Evolutionary conservation across 306 rosid genomes (phyloP).

Genomic region (Crataegus laevigata): DNA sequence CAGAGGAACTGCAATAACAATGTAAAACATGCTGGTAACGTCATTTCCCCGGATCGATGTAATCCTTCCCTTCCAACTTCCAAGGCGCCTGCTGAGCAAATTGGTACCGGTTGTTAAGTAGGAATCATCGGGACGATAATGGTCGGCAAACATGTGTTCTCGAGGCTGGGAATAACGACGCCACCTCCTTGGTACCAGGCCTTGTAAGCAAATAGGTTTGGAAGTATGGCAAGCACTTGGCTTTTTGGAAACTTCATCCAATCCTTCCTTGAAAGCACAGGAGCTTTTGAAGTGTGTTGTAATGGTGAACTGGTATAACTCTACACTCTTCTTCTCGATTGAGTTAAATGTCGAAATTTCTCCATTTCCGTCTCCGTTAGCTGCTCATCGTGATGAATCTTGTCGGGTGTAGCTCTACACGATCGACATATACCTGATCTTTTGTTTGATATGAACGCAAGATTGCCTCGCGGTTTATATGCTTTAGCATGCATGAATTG

Average conservation of each 20-base stretch:
- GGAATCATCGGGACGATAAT: conserved; percentile 42
- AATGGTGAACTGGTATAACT: conserved; percentile 52
- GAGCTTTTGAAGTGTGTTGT: conserved; percentile 65
- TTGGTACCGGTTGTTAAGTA: conserved; percentile 46
- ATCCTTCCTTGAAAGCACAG: conserved; percentile 58
- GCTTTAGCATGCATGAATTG: neutral
- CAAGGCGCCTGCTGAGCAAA: conserved; percentile 52
- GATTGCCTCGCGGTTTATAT: neutral
- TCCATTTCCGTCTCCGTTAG: neutral
- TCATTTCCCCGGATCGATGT: conserved; percentile 57
- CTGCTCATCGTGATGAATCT: neutral
- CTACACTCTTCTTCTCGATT: neutral
- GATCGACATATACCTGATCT: neutral
- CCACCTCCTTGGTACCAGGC: conserved; percentile 60
- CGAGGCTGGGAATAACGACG: conserved; percentile 45
- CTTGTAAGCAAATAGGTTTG: conserved; percentile 56
- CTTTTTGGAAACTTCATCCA: conserved; percentile 64
- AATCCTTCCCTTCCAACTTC: conserved; percentile 36
- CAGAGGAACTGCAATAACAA: conserved; percentile 59
- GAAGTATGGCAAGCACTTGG: conserved; percentile 59
- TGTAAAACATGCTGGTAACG: conserved; percentile 50
- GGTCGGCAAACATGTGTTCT: conserved; percentile 60
- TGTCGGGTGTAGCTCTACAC: conserved; percentile 39
- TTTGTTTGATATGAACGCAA: neutral
- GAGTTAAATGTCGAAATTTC: neutral